These are phyloP conservation scores for Suillus subaureus DNA, from an alignment of 768 basidiomycete genomes.

Conservation along the genomic window DNA sequence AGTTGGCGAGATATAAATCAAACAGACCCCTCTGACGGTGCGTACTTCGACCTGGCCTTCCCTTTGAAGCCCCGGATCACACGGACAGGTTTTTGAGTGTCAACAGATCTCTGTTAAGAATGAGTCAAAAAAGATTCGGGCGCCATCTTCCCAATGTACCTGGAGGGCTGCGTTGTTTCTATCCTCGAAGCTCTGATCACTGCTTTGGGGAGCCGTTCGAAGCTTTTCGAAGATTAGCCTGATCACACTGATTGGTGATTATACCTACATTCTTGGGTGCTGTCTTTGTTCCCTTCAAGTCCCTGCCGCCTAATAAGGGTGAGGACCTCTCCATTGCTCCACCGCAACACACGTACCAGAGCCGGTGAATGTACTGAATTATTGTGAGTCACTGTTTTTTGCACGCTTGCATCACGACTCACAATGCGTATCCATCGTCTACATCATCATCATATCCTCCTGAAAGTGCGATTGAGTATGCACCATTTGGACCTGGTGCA, in stretches of 20 bases:
- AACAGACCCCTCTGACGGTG: constrained; percentile 73
- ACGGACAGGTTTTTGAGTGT: constrained; percentile 80
- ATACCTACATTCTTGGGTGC: constrained; percentile 79
- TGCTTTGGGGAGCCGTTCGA: constrained; percentile 86
- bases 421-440: constrained; percentile 83
- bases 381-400: constrained; percentile 1
- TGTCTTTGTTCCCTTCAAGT: constrained; percentile 81
- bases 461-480: constrained; percentile 84
- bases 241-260: background rate
- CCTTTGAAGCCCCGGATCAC: constrained; percentile 85
- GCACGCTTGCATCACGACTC: constrained; percentile 33
- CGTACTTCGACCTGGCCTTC: constrained; percentile 62
- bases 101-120: constrained; percentile 60
- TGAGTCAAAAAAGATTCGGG: background rate
- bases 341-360: constrained; percentile 46
- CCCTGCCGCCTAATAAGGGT: constrained; percentile 65
- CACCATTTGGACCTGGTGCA: constrained; percentile 57
- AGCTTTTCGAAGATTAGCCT: constrained; percentile 48
- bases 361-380: constrained; percentile 73
- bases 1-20: background rate
- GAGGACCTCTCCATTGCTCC: background rate
- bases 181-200: constrained; percentile 80
- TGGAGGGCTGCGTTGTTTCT: constrained; percentile 68
- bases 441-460: constrained; percentile 90
- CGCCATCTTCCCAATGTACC: constrained; percentile 33